These are phyloP conservation scores for Phytophthora pinifolia DNA, from an alignment of 352 stramenopile species.

Conservation along the genomic window DNA sequence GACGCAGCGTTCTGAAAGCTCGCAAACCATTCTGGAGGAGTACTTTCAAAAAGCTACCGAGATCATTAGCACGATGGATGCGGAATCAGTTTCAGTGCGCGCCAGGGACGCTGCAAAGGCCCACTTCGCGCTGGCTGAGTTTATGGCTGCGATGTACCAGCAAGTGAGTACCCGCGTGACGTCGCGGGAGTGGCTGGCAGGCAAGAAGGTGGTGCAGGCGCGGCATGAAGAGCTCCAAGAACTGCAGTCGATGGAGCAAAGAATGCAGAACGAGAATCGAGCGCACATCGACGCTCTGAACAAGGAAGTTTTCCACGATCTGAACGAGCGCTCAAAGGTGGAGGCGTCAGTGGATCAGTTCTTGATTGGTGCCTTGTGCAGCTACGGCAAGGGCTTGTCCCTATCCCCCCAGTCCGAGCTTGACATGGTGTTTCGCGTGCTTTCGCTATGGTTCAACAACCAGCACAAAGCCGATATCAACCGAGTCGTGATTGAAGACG, in stretches of 20 bases:
- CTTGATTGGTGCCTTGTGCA: slow-evolving; percentile 84
- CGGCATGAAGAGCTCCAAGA: slow-evolving; percentile 61
- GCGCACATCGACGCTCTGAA: slow-evolving; percentile 70
- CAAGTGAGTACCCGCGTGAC: slow-evolving; percentile 83
- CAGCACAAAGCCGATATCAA: slow-evolving; percentile 74
- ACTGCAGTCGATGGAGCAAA: slow-evolving; percentile 58
- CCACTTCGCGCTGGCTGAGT: slow-evolving; percentile 88
- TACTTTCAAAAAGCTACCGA: slow-evolving; percentile 88
- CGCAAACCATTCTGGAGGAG: slow-evolving; percentile 90
- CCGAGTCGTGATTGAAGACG: slow-evolving; percentile 73
- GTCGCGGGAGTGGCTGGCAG: slow-evolving; percentile 89
- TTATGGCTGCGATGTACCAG: slow-evolving; percentile 92
- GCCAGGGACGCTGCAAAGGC: slow-evolving; percentile 65
- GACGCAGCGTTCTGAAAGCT: slow-evolving; percentile 91
- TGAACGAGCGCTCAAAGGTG: slow-evolving; percentile 84
- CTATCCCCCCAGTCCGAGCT: slow-evolving; percentile 74
- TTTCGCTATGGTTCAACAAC: slow-evolving; percentile 96
- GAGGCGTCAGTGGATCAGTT: slow-evolving; percentile 87
- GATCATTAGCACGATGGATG: slow-evolving; percentile 53
- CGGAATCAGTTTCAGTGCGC: slow-evolving; percentile 35
- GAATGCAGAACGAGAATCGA: slow-evolving; percentile 64
- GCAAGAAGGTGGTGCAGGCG: slow-evolving; percentile 73
- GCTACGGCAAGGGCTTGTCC: slow-evolving; percentile 72
- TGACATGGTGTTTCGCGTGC: slow-evolving; percentile 91
- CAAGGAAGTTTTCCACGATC: slow-evolving; percentile 89